Percentiles rank a stretch among this genome's conserved stretches.
These are phyloP conservation scores for Penicillium sp. DNA, from an alignment of 2,329 filamentous ascomycete species.

Conservation along the genomic window DNA sequence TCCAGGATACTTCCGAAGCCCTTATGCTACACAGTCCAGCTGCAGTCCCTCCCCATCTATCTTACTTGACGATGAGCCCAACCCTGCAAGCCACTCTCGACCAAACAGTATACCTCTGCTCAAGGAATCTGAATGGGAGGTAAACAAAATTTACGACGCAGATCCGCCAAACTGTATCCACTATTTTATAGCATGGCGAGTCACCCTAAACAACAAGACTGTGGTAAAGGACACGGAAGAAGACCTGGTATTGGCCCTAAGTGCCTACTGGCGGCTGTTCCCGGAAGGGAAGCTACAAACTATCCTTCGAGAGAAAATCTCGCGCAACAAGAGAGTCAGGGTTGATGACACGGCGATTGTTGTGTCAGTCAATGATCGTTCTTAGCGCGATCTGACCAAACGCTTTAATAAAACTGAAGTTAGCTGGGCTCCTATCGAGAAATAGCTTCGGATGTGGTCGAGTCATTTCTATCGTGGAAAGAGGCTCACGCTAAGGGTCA, in stretches of 20 bases:
- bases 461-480: constrained; percentile 1
- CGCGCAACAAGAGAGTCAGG: background rate
- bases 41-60: too few relatives aligned
- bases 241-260: constrained; percentile 13
- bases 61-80: too few relatives aligned
- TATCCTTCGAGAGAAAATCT: too few relatives aligned
- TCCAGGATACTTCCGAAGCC: background rate
- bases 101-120: too few relatives aligned
- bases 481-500: constrained; percentile 4
- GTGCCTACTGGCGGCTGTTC: background rate
- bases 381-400: constrained; percentile 5
- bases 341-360: constrained; percentile 8
- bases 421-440: constrained; percentile 9
- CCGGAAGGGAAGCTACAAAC: background rate
- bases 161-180: background rate
- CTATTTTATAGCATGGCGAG: constrained; percentile 17
- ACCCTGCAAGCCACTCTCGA: too few relatives aligned
- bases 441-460: constrained; percentile 6
- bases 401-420: too few relatives aligned
- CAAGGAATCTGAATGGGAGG: too few relatives aligned
- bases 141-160: too few relatives aligned
- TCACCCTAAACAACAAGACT: constrained; percentile 12
- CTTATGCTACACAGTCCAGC: too few relatives aligned
- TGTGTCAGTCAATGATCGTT: constrained; percentile 17
- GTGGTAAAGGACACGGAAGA: constrained; percentile 1